These are phyloP conservation scores for Murraya koenigii DNA, from an alignment of 345 rosid species.

Conservation along the genomic window DNA sequence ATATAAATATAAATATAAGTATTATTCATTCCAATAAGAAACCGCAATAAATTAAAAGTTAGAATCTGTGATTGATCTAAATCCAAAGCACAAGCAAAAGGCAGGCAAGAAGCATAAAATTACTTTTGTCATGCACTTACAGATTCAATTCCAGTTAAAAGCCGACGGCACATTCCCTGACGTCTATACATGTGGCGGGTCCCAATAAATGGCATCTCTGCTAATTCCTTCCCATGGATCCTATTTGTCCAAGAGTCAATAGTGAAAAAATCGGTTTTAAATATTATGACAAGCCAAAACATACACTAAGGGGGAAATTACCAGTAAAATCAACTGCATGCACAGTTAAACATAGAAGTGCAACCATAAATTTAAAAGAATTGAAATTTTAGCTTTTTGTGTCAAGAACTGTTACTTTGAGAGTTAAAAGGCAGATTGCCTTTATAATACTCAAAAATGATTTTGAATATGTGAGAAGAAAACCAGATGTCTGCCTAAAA, in stretches of 20 bases:
- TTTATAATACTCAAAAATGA: constrained; percentile 3
- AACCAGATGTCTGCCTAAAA: background rate
- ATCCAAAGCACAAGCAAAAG: background rate
- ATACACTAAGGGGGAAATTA: background rate
- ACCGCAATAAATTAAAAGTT: constrained; percentile 1
- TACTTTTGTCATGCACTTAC: constrained; percentile 40
- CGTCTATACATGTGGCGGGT: constrained; percentile 83
- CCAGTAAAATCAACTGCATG: background rate
- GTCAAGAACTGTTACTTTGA: background rate
- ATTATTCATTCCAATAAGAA: background rate
- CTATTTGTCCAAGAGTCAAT: constrained; percentile 34
- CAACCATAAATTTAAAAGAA: background rate
- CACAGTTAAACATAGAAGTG: background rate
- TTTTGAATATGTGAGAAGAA: background rate
- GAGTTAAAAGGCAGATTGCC: background rate
- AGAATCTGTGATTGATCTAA: background rate
- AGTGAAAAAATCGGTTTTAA: constrained; percentile 9
- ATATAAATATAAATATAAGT: background rate
- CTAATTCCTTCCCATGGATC: constrained; percentile 76
- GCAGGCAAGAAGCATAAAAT: background rate
- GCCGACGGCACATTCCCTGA: constrained; percentile 96
- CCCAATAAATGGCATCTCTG: constrained; percentile 99
- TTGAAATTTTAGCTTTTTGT: background rate
- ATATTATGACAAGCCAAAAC: constrained; percentile 4
- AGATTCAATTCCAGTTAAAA: constrained; percentile 75